A percentile compares a stretch with the other conserved stretches of the same genome.
Conservation (phyloP, 179 eudicot species). For the Patellifolia procumbens region DNA sequence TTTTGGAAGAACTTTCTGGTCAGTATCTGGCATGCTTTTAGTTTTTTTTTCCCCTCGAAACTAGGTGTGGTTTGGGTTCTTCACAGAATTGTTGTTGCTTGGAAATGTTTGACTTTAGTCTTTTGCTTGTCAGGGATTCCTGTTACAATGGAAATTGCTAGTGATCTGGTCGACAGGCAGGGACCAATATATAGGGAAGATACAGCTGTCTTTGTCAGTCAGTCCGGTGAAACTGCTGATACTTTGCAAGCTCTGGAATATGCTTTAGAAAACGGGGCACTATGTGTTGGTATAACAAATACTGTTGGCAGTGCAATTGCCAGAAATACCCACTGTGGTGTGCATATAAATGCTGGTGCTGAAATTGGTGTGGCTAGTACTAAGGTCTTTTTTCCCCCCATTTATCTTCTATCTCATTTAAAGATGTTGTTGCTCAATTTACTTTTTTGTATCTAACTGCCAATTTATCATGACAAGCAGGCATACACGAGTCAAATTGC, state of each 20-base stretch:
- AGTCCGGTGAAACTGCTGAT: constrained; percentile 99
- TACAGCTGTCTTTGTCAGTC: constrained; percentile 94
- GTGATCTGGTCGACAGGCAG: constrained; percentile 97
- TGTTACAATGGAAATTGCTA: constrained; percentile 94
- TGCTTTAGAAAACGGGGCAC: constrained; percentile 90
- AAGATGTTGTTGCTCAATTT: background rate
- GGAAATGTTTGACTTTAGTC: constrained; percentile 13
- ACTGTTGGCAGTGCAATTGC: constrained; percentile 99
- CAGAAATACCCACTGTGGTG: constrained; percentile 89
- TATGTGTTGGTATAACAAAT: constrained; percentile 96
- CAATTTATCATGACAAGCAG: constrained; percentile 40
- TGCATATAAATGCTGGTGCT: constrained; percentile 96
- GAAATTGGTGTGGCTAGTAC: constrained; percentile 99
- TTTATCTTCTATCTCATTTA: background rate
- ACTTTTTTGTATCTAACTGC: background rate
- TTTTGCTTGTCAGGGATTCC: constrained; percentile 62
- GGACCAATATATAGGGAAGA: constrained; percentile 98
- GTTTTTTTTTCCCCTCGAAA: background rate
- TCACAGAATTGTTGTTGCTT: constrained; percentile 3
- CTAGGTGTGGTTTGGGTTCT: constrained; percentile 3
- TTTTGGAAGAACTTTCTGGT: constrained; percentile 97
- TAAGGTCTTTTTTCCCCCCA: constrained; percentile 61
- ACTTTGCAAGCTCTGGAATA: constrained; percentile 86
- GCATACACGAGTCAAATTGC: constrained; percentile 99
- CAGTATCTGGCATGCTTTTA: constrained; percentile 26